These are phyloP conservation scores for Allium fistulosum DNA, from an alignment of 106 monocot genomes.

Conservation along the genomic window DNA sequence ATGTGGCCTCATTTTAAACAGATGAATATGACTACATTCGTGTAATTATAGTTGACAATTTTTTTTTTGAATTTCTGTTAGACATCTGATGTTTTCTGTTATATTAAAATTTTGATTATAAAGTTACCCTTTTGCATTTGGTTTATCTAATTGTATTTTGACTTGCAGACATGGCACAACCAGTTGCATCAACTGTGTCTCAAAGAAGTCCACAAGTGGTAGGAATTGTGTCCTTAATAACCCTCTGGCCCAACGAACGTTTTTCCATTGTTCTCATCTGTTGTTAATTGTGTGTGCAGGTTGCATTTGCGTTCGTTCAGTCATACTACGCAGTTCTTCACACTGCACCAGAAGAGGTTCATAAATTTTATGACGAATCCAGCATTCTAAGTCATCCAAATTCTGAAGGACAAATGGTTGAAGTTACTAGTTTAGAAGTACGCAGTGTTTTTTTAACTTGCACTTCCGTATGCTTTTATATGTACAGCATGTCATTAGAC, in stretches of 20 bases:
- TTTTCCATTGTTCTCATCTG: not conserved
- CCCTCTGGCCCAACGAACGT: not conserved
- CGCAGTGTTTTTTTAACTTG: not conserved
- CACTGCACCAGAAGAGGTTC: slow-evolving; percentile 37
- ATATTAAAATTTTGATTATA: too few species aligned
- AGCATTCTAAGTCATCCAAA: slow-evolving; percentile 66
- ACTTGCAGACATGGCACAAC: slow-evolving; percentile 28
- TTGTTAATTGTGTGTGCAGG: slow-evolving; percentile 19
- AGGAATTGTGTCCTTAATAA: slow-evolving; percentile 1
- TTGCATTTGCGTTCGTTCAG: slow-evolving; percentile 66
- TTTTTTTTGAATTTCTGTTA: too few species aligned
- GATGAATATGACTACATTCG: too few species aligned
- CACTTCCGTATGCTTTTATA: not conserved
- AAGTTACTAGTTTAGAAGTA: slow-evolving; percentile 47
- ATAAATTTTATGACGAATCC: slow-evolving; percentile 68
- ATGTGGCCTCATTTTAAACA: too few species aligned
- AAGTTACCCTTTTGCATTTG: too few species aligned
- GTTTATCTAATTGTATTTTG: not conserved
- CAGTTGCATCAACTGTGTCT: slow-evolving; percentile 25
- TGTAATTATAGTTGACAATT: too few species aligned
- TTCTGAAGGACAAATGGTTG: slow-evolving; percentile 39
- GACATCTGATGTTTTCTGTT: too few species aligned
- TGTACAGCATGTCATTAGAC: not conserved
- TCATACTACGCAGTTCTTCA: slow-evolving; percentile 71
- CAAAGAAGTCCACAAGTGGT: slow-evolving; percentile 56